phyloP scores from a whole-genome alignment of 1,284 basidiomycete genomes.

The Heterobasidion annosum region DNA sequence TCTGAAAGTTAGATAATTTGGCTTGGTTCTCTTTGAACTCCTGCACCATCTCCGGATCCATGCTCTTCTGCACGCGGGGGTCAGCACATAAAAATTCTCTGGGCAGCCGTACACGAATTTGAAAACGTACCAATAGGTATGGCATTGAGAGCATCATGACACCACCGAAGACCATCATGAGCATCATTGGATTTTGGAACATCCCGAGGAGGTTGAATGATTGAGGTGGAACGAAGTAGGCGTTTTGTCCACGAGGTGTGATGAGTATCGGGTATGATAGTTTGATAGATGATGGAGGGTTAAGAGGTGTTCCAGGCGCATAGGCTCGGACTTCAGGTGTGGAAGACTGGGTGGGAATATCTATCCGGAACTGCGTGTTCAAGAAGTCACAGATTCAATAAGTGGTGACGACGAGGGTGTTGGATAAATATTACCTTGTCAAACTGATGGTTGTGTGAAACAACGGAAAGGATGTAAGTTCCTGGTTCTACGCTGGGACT shows the following conservation, averaged over 20 bases:
- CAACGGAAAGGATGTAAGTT: conserved; percentile 57
- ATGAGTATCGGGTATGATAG: conserved; percentile 63
- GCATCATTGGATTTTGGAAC: conserved; percentile 83
- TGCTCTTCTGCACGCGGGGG: conserved; percentile 45
- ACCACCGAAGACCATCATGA: conserved; percentile 70
- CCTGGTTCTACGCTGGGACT: conserved; percentile 59
- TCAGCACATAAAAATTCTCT: background rate
- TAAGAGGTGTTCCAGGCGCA: conserved; percentile 58
- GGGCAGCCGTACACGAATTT: background rate
- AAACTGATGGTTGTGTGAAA: conserved; percentile 56
- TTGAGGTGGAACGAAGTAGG: conserved; percentile 62
- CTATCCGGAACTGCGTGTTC: conserved; percentile 46
- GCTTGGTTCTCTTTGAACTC: conserved; percentile 66
- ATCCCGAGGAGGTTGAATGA: conserved; percentile 72
- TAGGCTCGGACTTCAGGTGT: conserved; percentile 54
- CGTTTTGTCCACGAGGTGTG: conserved; percentile 40
- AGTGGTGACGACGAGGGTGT: conserved; percentile 1
- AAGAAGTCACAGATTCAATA: background rate
- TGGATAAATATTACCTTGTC: conserved; percentile 42
- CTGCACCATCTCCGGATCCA: conserved; percentile 69
- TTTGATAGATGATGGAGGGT: conserved; percentile 44
- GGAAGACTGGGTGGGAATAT: conserved; percentile 36
- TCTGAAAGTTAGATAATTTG: conserved; percentile 50
- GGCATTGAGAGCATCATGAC: conserved; percentile 73
- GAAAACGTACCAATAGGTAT: conserved; percentile 58